Percentiles rank a stretch among this genome's conserved stretches.
Conservation (phyloP, 2,329 filamentous ascomycete species). For the Botryosphaeria dothidea region DNA sequence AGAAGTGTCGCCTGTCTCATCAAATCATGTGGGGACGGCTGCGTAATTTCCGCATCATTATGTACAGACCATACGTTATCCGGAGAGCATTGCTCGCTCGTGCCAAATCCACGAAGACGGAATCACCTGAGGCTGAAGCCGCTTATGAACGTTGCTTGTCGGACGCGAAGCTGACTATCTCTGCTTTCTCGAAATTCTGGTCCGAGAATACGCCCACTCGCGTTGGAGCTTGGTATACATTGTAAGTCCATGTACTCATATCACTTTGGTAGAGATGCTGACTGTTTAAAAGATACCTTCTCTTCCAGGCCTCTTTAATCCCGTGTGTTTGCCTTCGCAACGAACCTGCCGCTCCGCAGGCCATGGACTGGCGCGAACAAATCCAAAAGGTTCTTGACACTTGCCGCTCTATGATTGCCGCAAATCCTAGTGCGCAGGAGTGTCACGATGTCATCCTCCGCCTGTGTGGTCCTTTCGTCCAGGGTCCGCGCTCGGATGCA, state of each 20-base stretch:
- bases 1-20: conserved; percentile 43
- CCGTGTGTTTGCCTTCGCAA: conserved; percentile 51
- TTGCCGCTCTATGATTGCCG: conserved; percentile 38
- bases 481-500: conserved; percentile 3
- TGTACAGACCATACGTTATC: conserved; percentile 51
- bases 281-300: conserved; percentile 31
- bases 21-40: conserved; percentile 48
- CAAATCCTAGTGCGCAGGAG: conserved; percentile 45
- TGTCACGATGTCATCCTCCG: conserved; percentile 45
- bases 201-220: conserved; percentile 38
- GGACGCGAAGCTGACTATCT: conserved; percentile 45
- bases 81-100: conserved; percentile 33
- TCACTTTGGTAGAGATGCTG: neutral
- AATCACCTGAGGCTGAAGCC: conserved; percentile 23
- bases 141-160: conserved; percentile 42
- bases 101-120: conserved; percentile 23
- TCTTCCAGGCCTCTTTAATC: conserved; percentile 53
- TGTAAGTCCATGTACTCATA: conserved; percentile 31
- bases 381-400: conserved; percentile 41
- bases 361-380: conserved; percentile 45
- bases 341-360: conserved; percentile 38
- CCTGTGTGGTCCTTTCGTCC: conserved; percentile 37
- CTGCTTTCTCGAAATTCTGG: conserved; percentile 43
- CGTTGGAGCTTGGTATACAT: conserved; percentile 48
- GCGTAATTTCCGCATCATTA: conserved; percentile 50